Base-by-base conservation (phyloP, 2,329 filamentous ascomycete species). In the Thermoascus crustaceus region DNA sequence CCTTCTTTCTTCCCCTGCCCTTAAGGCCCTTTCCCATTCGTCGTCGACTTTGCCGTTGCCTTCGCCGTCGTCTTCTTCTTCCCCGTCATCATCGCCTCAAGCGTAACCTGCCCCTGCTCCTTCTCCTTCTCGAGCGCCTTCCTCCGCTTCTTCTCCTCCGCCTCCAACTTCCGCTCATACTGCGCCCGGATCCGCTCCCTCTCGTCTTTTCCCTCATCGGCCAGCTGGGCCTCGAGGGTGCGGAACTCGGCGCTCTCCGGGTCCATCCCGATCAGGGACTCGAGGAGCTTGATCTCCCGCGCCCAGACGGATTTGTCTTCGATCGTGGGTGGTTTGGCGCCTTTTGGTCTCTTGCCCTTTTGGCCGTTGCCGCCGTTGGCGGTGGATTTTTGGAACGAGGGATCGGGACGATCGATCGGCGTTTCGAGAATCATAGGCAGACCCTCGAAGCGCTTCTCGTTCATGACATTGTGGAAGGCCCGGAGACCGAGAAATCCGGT, bases 391-490 rank as follows among this genome's bases (percentile, higher is more conserved):
- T 38, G 41, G 52, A 41, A 43, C 42, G 31, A 34, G 70, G 64
- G 11, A 75, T 20, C 78, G 30, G 76, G 75, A 23, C 72, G 72
- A 42, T 93, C 85, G 43, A 91, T 89, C 4, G 91, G 91, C n/a
- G 91, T 98, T 67, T 98, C 91, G 5, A 98, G 73, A 2, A 98
- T 80, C 77, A 98, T 86, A 3, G 91, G 91, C 50, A 95, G 63
- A 17, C 77, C 77, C 47, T 82, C 75, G 40, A 96, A 82, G 1
- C 76, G 69, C 17, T 72, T 68, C 52, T 86, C 78, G 58, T 96
- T 96, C 70, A 96, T 81, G 40, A 98, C 67, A 54, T 80, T 85
- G 64, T 94, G 85, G 60, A 98, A 98, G 2, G 88, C 84, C 14
- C 84, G 76, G 10, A 98, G 72, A 1, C 91, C 91, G 0, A 98